Conservation (phyloP, 768 basidiomycete species). For the Porphyrellus cyaneotinctus region DNA sequence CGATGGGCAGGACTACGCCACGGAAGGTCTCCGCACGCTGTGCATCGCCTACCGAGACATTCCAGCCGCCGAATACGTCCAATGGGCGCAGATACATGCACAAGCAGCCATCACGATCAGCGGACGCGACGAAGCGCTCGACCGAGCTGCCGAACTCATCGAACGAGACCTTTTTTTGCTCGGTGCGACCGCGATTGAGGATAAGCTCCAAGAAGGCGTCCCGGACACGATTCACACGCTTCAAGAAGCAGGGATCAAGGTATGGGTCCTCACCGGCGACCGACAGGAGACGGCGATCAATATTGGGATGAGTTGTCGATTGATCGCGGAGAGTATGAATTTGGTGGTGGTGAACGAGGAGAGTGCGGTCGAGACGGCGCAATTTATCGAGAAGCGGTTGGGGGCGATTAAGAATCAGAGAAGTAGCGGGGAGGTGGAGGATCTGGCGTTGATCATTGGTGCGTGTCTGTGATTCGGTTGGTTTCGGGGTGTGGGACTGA, state of each 20-base stretch:
- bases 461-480: slow-evolving; percentile 12
- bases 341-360: slow-evolving; percentile 95
- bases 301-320: slow-evolving; percentile 93
- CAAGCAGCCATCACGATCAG: slow-evolving; percentile 94
- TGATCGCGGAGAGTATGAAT: slow-evolving; percentile 99
- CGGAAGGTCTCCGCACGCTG: slow-evolving; percentile 94
- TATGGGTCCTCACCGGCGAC: slow-evolving; percentile 98
- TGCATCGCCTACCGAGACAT: slow-evolving; percentile 94
- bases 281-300: slow-evolving; percentile 99
- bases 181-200: slow-evolving; percentile 97
- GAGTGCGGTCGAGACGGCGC: slow-evolving; percentile 71
- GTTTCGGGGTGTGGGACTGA: background rate
- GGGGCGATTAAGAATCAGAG: slow-evolving; percentile 92
- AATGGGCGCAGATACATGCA: slow-evolving; percentile 86
- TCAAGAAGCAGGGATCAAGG: slow-evolving; percentile 98
- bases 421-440: slow-evolving; percentile 88
- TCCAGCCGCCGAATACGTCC: slow-evolving; percentile 81
- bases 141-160: slow-evolving; percentile 91
- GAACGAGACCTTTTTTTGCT: slow-evolving; percentile 91
- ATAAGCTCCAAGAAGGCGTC: slow-evolving; percentile 97
- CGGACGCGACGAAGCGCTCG: slow-evolving; percentile 91
- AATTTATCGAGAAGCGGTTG: slow-evolving; percentile 84
- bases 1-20: slow-evolving; percentile 77
- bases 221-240: slow-evolving; percentile 97
- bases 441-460: slow-evolving; percentile 94